Evolutionary conservation across 352 stramenopile genomes (phyloP), one percentile per base, ranked within the genome.

Genomic region (Globisporangium nunn): DNA sequence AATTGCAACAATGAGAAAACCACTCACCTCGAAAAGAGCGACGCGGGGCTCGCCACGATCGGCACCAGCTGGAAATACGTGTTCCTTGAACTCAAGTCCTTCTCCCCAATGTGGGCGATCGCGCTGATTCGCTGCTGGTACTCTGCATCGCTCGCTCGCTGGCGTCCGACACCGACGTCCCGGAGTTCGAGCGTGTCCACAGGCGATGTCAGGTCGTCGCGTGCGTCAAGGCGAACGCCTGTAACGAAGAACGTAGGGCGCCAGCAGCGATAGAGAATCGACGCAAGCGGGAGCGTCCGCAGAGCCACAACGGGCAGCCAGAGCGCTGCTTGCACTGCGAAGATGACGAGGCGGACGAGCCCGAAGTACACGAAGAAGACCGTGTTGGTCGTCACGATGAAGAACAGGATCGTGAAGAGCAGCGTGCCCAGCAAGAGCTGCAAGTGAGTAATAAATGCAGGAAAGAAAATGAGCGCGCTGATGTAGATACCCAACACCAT

Each of bases 361-460:
- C 78, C 73, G 71, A 98, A 98, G 63, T 96, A 98, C 7, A 88
- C 75, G 66, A 97, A 95, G 68, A 98, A 97, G 0, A 98, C 89
- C 33, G 95, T 67, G 51, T 96, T 88, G 17, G 94, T 98, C 10
- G 93, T 97, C 51, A 96, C 93, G 29, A 98, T 64, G 71, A 98
- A 98, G 23, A 94, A 72, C 53, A 95, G 72, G 37, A 97, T 85
- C 40, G 89, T 96, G 66, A 98, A 98, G 0, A 96, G 58, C 41
- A 98, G 77, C 23, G 90, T 98, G 28, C 95, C 95, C 11, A 98
- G 63, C 37, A 98, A 65, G 2, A 98, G 71, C 73, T 92, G 61
- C 2, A 35, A 3, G 17, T 2, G 28, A 37, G 28, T 17, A 23
- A 35, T 30, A 7, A 35, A 12, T 40, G 12, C 6, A 40, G 6